These are phyloP conservation scores for Mycena galericulata DNA, from an alignment of 768 basidiomycete genomes.

Conservation along the genomic window DNA sequence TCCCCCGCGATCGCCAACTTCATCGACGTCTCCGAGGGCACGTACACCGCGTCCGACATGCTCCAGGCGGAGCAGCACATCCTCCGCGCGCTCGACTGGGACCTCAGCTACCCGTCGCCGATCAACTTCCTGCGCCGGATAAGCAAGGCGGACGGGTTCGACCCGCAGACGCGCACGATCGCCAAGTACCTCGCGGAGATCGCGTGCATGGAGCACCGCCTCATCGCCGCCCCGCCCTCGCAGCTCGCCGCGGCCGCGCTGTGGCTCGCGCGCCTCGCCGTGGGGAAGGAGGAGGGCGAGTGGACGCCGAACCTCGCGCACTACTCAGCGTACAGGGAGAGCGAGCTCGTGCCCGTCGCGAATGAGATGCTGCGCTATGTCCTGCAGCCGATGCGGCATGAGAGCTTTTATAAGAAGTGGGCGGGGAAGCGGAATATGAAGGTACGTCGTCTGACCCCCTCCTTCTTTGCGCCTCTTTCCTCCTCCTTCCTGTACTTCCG, in stretches of 20 bases:
- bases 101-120: slow-evolving; percentile 88
- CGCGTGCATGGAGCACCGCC: slow-evolving; percentile 80
- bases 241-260: slow-evolving; percentile 85
- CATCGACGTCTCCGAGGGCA: slow-evolving; percentile 81
- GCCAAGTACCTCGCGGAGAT: slow-evolving; percentile 95
- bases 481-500: not conserved
- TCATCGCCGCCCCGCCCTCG: slow-evolving; percentile 81
- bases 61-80: slow-evolving; percentile 92
- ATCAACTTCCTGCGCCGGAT: slow-evolving; percentile 90
- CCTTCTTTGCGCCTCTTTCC: not conserved
- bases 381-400: slow-evolving; percentile 76
- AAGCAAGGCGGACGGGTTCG: slow-evolving; percentile 94
- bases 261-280: slow-evolving; percentile 85
- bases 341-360: slow-evolving; percentile 82
- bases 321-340: slow-evolving; percentile 88
- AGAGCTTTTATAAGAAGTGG: slow-evolving; percentile 91
- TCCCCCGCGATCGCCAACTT: slow-evolving; percentile 88
- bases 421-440: slow-evolving; percentile 86
- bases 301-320: slow-evolving; percentile 89
- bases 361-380: slow-evolving; percentile 92
- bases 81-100: slow-evolving; percentile 87
- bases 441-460: slow-evolving; percentile 54
- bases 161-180: slow-evolving; percentile 85
- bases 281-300: slow-evolving; percentile 80
- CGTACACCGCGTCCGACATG: slow-evolving; percentile 83